These are phyloP conservation scores for Metarhizium sp. DNA, from an alignment of 2,329 filamentous ascomycete genomes.

Conservation along the genomic window DNA sequence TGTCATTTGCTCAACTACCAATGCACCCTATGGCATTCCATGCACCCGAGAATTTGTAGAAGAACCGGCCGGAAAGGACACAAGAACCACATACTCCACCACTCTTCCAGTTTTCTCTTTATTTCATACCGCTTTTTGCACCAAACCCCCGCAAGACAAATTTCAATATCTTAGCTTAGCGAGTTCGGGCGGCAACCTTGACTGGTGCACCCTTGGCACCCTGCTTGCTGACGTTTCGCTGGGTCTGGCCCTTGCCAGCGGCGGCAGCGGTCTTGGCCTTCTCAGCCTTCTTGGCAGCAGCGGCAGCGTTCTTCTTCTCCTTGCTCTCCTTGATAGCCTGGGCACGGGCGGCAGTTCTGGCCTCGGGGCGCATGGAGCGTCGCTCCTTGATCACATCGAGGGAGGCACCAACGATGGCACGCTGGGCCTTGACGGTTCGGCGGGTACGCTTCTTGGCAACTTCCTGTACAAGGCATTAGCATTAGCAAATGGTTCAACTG, in stretches of 20 bases:
- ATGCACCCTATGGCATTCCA: constrained; percentile 33
- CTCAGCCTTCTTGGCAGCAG: constrained; percentile 95
- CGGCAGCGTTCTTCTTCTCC: constrained; percentile 88
- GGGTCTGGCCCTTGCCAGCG: constrained; percentile 67
- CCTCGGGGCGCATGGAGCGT: constrained; percentile 88
- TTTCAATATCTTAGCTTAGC: constrained; percentile 36
- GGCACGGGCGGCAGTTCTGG: constrained; percentile 80
- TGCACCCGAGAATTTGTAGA: constrained; percentile 30
- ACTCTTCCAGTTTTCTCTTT: constrained; percentile 17
- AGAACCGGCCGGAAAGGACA: constrained; percentile 33
- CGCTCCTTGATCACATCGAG: constrained; percentile 99
- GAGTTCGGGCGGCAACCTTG: constrained; percentile 80
- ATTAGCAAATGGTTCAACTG: constrained; percentile 20
- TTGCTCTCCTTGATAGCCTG: constrained; percentile 95
- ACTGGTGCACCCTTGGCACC: constrained; percentile 80
- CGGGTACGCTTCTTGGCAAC: constrained; percentile 99
- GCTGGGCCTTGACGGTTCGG: constrained; percentile 96
- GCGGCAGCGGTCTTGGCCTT: constrained; percentile 86
- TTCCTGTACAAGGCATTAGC: constrained; percentile 60
- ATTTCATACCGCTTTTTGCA: constrained; percentile 3
- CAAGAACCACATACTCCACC: constrained; percentile 31
- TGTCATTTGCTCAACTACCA: constrained; percentile 31
- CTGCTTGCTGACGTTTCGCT: constrained; percentile 90
- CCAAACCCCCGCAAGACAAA: constrained; percentile 2
- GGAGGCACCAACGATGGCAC: constrained; percentile 96